Evolutionary conservation across 148 eudicot species (phyloP).

Genomic region (Chenopodium album): DNA sequence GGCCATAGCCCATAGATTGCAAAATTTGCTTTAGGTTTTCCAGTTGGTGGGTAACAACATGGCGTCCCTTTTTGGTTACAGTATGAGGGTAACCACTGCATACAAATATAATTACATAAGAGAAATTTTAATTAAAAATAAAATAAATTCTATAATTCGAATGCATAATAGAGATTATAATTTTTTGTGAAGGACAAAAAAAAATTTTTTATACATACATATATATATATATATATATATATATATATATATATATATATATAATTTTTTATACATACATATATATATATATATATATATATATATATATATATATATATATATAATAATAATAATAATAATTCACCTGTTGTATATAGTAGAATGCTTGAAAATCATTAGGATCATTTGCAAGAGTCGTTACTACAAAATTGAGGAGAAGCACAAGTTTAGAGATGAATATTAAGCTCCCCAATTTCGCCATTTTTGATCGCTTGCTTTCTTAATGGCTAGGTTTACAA

Average conservation of each 20-base stretch:
- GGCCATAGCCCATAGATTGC: constrained; percentile 27
- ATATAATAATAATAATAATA: too few species aligned
- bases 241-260: too few species aligned
- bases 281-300: too few species aligned
- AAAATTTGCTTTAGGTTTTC: constrained; percentile 18
- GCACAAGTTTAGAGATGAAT: neutral
- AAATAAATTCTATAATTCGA: neutral
- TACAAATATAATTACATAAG: neutral
- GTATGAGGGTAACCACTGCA: constrained; percentile 30
- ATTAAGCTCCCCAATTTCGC: neutral
- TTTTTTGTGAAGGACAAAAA: neutral
- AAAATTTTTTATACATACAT: too few species aligned
- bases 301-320: too few species aligned
- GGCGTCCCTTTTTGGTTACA: constrained; percentile 24
- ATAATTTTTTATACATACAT: too few species aligned
- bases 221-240: too few species aligned
- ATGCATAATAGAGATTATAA: too few species aligned
- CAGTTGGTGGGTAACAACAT: constrained; percentile 30
- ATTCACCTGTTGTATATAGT: constrained; percentile 18
- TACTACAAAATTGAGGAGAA: constrained; percentile 9
- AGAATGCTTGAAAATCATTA: constrained; percentile 15
- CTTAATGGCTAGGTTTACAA: neutral
- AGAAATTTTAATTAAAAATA: neutral
- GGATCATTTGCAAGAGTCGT: constrained; percentile 2
- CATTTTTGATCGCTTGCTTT: neutral